A percentile compares a stretch with the other conserved stretches of the same genome.
Evolutionary conservation across 306 rosid species (phyloP).

Genomic region (Ammopiptanthus mongolicus): DNA sequence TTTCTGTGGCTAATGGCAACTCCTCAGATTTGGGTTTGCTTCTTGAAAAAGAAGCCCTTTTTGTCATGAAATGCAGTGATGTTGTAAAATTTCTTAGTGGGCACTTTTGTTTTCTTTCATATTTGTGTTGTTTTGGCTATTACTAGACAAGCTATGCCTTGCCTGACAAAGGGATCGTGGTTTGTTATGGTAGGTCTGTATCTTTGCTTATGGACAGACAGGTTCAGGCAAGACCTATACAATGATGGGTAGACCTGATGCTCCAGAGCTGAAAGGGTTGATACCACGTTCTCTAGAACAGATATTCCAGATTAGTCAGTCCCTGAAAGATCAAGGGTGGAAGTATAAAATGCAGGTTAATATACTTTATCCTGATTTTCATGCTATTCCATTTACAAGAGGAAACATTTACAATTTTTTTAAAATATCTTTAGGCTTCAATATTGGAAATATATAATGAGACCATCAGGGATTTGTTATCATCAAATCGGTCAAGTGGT

Average conservation of each 20-base stretch:
- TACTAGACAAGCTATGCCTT: not conserved
- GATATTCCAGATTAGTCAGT: constrained; percentile 72
- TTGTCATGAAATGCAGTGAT: not conserved
- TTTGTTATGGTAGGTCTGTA: constrained; percentile 69
- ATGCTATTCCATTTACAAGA: not conserved
- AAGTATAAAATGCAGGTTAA: constrained; percentile 86
- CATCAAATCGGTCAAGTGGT: constrained; percentile 50
- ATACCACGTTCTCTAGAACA: constrained; percentile 90
- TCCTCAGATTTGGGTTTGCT: not conserved
- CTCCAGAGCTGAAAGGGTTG: constrained; percentile 76
- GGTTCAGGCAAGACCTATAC: constrained; percentile 93
- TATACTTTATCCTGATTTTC: not conserved
- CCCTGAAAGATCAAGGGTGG: constrained; percentile 85
- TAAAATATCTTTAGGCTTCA: constrained; percentile 54
- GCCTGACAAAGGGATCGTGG: constrained; percentile 16
- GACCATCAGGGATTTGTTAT: constrained; percentile 77
- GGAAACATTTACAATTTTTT: not conserved
- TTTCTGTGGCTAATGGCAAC: not conserved
- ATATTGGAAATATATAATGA: constrained; percentile 88
- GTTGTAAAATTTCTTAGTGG: not conserved
- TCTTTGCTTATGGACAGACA: constrained; percentile 94
- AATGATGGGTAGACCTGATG: constrained; percentile 90
- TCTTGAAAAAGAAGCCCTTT: not conserved
- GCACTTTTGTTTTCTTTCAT: not conserved
- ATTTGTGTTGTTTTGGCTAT: not conserved